These are phyloP conservation scores for Setaria viridis DNA, from an alignment of 202 grass and related monocot species.

Conservation along the genomic window DNA sequence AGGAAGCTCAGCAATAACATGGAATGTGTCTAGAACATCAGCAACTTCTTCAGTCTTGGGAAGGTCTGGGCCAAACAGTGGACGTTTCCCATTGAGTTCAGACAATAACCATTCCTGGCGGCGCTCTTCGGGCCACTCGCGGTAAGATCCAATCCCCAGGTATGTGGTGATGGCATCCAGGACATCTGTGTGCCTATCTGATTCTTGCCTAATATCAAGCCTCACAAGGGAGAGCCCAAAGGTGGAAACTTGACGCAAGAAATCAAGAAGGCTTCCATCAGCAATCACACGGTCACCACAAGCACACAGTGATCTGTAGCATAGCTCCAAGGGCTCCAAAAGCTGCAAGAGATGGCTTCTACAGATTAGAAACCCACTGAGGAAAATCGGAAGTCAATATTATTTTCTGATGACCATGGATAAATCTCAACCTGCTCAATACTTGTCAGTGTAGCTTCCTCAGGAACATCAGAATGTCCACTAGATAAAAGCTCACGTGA, in stretches of 20 bases:
- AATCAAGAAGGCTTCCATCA: slow-evolving; percentile 98
- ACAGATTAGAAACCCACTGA: slow-evolving; percentile 22
- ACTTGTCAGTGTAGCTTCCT: slow-evolving; percentile 73
- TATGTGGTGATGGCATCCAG: slow-evolving; percentile 85
- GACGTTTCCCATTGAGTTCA: slow-evolving; percentile 91
- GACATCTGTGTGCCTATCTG: slow-evolving; percentile 91
- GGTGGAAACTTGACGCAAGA: slow-evolving; percentile 94
- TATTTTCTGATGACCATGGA: slow-evolving; percentile 11
- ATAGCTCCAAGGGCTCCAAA: slow-evolving; percentile 94
- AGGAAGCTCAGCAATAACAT: slow-evolving; percentile 92
- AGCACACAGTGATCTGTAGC: slow-evolving; percentile 80
- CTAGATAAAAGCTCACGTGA: slow-evolving; percentile 85
- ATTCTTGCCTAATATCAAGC: slow-evolving; percentile 98
- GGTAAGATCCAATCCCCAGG: slow-evolving; percentile 88
- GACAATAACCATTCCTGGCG: slow-evolving; percentile 93
- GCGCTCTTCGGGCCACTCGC: slow-evolving; percentile 83
- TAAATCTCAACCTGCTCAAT: slow-evolving; percentile 69
- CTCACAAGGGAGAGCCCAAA: slow-evolving; percentile 98
- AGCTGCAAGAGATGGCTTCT: slow-evolving; percentile 61
- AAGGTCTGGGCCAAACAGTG: slow-evolving; percentile 80
- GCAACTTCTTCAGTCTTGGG: slow-evolving; percentile 90
- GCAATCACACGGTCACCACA: slow-evolving; percentile 90
- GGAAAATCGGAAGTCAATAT: slow-evolving; percentile 1
- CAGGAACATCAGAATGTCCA: slow-evolving; percentile 87
- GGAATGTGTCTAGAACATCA: slow-evolving; percentile 85